phyloP scores from a whole-genome alignment of 352 stramenopile genomes.

The Globisporangium okanoganense region DNA sequence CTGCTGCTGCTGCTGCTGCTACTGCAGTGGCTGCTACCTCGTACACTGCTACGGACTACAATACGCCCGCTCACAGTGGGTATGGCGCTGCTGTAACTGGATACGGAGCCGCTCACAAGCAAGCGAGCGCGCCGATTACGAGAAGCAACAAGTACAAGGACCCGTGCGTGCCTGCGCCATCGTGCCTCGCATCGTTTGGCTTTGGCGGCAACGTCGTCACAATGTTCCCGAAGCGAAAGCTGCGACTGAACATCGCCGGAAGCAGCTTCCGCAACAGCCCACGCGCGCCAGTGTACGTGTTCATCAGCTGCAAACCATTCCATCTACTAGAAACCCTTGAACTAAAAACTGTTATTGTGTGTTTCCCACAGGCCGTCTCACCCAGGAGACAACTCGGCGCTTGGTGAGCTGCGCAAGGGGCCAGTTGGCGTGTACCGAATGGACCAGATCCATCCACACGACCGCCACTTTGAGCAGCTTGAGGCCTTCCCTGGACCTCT shows the following conservation, averaged over 20 bases:
- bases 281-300: slow-evolving; percentile 41
- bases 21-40: not conserved
- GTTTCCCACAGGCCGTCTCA: slow-evolving; percentile 36
- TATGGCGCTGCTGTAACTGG: slow-evolving; percentile 9
- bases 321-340: not conserved
- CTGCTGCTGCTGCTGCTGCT: not conserved
- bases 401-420: slow-evolving; percentile 74
- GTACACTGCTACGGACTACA: slow-evolving; percentile 2
- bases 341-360: not conserved
- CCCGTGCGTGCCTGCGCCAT: slow-evolving; percentile 64
- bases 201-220: slow-evolving; percentile 88
- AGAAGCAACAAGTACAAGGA: slow-evolving; percentile 85
- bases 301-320: too few relatives aligned
- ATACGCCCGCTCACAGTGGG: slow-evolving; percentile 5
- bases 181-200: slow-evolving; percentile 75
- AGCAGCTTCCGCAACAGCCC: slow-evolving; percentile 64
- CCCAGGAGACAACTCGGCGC: slow-evolving; percentile 37
- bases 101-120: slow-evolving; percentile 1
- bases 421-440: slow-evolving; percentile 79
- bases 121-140: slow-evolving; percentile 18
- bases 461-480: slow-evolving; percentile 65
- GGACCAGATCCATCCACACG: slow-evolving; percentile 70
- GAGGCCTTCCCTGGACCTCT: slow-evolving; percentile 77
- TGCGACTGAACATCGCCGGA: slow-evolving; percentile 64
- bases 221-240: slow-evolving; percentile 86